A percentile compares a stretch with the other conserved stretches of the same genome.
phyloP scores from a whole-genome alignment of 257 asterid species.

The Solanum rostratum region DNA sequence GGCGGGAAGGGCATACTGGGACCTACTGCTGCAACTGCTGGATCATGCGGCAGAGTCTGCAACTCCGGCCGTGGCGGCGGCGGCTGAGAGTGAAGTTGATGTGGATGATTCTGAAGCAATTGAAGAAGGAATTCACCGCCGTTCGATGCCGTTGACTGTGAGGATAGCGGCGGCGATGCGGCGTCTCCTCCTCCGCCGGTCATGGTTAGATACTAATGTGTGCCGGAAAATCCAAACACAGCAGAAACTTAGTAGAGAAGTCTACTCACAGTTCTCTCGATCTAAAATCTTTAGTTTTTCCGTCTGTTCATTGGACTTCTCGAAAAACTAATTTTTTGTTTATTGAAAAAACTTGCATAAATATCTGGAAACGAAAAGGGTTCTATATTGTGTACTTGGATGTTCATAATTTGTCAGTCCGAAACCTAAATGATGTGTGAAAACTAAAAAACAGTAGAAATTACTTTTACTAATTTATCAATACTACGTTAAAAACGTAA shows the following conservation, averaged over 20 bases:
- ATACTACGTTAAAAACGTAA: no score
- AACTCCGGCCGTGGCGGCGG: neutral
- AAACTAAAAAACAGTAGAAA: neutral
- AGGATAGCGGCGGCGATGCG: constrained; percentile 18
- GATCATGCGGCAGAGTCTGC: constrained; percentile 46
- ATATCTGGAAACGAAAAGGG: neutral
- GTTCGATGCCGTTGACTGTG: constrained; percentile 9
- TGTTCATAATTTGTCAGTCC: neutral
- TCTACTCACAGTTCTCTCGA: neutral
- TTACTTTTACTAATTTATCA: no score
- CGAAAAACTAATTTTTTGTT: neutral
- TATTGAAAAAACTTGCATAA: neutral
- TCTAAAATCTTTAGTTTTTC: neutral
- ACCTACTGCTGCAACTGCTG: constrained; percentile 81
- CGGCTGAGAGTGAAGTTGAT: constrained; percentile 6
- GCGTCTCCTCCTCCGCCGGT: constrained; percentile 50
- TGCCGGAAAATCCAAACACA: neutral
- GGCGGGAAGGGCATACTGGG: constrained; percentile 26
- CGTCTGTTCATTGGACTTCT: neutral
- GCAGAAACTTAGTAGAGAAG: neutral
- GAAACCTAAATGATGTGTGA: neutral
- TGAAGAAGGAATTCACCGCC: constrained; percentile 84
- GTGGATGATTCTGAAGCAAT: constrained; percentile 43
- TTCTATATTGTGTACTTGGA: no score
- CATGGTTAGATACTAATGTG: constrained; percentile 12